A percentile compares a stretch with the other conserved stretches of the same genome.
These are phyloP conservation scores for Globisporangium nunn DNA, from an alignment of 352 stramenopile genomes.

Conservation along the genomic window DNA sequence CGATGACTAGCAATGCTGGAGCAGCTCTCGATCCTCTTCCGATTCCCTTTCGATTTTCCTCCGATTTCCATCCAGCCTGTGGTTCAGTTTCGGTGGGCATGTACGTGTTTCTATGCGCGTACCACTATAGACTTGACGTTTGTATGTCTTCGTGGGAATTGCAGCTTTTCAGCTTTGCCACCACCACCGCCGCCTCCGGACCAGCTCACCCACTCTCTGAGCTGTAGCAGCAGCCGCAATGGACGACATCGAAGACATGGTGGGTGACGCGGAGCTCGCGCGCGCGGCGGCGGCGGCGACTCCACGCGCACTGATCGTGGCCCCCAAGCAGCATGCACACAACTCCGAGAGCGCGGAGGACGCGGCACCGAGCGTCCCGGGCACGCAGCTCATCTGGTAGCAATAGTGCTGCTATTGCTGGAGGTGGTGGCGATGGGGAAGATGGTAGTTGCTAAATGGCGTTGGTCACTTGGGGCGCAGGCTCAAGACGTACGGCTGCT, in stretches of 20 bases:
- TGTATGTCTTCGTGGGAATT: too few species aligned
- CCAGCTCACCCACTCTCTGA: too few species aligned
- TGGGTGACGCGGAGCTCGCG: conserved; percentile 57
- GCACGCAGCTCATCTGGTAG: conserved; percentile 70
- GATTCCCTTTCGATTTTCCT: too few species aligned
- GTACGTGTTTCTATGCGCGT: too few species aligned
- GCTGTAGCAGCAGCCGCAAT: conserved; percentile 1
- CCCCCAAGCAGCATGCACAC: conserved; percentile 31
- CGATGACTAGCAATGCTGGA: too few species aligned
- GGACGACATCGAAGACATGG: conserved; percentile 83
- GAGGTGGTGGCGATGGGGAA: too few species aligned
- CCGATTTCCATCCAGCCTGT: too few species aligned
- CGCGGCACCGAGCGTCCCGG: conserved; percentile 27
- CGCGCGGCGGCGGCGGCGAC: conserved; percentile 32
- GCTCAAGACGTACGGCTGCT: conserved; percentile 90
- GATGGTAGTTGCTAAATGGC: neutral
- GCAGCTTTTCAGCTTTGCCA: too few species aligned
- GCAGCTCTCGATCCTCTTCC: too few species aligned
- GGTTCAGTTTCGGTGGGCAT: too few species aligned
- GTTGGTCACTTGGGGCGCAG: conserved; percentile 10
- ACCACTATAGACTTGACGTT: too few species aligned
- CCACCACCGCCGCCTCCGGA: too few species aligned
- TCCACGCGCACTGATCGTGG: conserved; percentile 49
- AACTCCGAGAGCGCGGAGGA: conserved; percentile 7
- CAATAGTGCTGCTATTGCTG: neutral